These are phyloP conservation scores for Coemansia sp. DNA, from an alignment of 192 early-diverging fungal genomes.

Conservation along the genomic window DNA sequence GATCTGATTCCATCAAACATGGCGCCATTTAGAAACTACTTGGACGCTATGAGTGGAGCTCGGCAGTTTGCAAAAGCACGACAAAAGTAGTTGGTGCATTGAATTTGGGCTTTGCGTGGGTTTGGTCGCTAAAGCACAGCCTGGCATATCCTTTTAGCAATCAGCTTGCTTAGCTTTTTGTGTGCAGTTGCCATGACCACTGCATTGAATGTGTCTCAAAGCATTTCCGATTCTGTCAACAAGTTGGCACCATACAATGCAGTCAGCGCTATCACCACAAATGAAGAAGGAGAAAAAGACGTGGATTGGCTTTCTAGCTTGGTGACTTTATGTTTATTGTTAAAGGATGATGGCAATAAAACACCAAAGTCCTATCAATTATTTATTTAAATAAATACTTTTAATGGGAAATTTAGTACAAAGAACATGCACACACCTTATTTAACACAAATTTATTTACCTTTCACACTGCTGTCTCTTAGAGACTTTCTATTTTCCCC, in stretches of 20 bases:
- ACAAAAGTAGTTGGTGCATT: constrained; percentile 14
- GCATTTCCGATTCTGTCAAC: constrained; percentile 8
- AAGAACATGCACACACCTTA: too few relatives aligned
- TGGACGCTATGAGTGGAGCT: constrained; percentile 17
- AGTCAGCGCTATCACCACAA: background rate
- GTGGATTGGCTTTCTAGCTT: too few relatives aligned
- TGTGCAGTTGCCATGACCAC: background rate
- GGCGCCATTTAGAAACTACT: constrained; percentile 5
- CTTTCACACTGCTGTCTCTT: too few relatives aligned
- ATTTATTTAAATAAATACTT: too few relatives aligned
- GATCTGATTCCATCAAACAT: constrained; percentile 10
- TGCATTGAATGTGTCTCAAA: background rate
- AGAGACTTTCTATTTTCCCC: too few relatives aligned
- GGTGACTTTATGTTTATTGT: too few relatives aligned
- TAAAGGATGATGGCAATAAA: too few relatives aligned
- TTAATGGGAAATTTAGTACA: too few relatives aligned
- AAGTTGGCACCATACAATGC: constrained; percentile 8
- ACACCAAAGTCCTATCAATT: too few relatives aligned
- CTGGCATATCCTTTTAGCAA: constrained; percentile 10
- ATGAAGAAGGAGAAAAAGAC: too few relatives aligned
- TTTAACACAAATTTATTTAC: too few relatives aligned
- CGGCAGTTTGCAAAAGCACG: background rate
- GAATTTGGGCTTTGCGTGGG: constrained; percentile 11
- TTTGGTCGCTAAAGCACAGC: constrained; percentile 7
- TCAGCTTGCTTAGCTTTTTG: constrained; percentile 2